Evolutionary conservation across 2,329 filamentous ascomycete species (phyloP).

Genomic region (Alternaria alternata): DNA sequence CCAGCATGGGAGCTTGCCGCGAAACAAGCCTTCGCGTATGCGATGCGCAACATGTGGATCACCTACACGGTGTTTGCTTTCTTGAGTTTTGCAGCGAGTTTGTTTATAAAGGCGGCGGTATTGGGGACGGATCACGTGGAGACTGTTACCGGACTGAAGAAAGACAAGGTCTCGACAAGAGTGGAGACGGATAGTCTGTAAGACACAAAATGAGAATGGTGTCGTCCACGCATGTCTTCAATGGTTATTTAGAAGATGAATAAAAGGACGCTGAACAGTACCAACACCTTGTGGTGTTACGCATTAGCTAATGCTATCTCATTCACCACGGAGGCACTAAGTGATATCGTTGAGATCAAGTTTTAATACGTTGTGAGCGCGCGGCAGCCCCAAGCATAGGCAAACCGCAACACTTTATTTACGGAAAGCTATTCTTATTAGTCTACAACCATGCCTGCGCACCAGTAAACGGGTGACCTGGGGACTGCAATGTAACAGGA

Average conservation of each 20-base stretch:
- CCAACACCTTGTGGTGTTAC: neutral
- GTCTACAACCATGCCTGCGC: neutral
- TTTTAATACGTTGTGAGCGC: neutral
- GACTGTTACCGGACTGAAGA: slow-evolving; percentile 57
- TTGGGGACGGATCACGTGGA: slow-evolving; percentile 56
- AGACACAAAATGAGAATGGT: neutral
- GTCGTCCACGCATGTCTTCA: neutral
- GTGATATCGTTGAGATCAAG: neutral
- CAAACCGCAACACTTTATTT: neutral
- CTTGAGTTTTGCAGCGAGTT: slow-evolving; percentile 48
- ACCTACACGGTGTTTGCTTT: slow-evolving; percentile 54
- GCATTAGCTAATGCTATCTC: neutral
- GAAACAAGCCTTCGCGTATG: slow-evolving; percentile 54
- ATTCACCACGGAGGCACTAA: neutral
- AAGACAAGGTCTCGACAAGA: slow-evolving; percentile 22
- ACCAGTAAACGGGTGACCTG: neutral
- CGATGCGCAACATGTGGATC: slow-evolving; percentile 59
- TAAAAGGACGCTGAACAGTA: neutral
- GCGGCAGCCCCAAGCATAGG: neutral
- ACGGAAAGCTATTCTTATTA: neutral
- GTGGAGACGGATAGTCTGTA: neutral
- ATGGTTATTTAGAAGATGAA: neutral
- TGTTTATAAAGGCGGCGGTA: slow-evolving; percentile 51
- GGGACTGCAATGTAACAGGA: neutral
- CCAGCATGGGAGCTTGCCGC: slow-evolving; percentile 55